Conservation (phyloP, 1,284 basidiomycete species). For the Rhodotorula sp. region DNA sequence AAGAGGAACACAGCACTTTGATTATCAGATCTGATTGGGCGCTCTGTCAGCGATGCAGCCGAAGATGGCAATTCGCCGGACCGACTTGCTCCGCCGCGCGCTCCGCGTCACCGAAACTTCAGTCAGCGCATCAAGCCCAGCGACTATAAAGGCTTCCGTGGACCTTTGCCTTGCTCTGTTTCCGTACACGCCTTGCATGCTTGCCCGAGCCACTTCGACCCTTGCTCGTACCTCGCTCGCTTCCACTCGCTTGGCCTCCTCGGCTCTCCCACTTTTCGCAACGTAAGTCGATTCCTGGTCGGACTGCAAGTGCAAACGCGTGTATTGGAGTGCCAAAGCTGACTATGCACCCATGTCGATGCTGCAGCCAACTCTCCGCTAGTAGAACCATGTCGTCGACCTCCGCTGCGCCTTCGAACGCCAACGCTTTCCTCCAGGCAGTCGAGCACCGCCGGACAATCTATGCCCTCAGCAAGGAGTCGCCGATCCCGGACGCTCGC, state of each 20-base stretch:
- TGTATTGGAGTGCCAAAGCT: neutral
- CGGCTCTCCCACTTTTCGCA: neutral
- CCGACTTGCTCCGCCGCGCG: too few species aligned
- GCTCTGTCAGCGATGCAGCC: too few species aligned
- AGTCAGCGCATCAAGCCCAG: too few species aligned
- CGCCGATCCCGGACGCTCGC: constrained; percentile 49
- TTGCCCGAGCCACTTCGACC: neutral
- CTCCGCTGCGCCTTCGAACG: constrained; percentile 3
- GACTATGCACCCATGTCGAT: neutral
- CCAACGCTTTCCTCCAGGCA: constrained; percentile 18
- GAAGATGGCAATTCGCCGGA: too few species aligned
- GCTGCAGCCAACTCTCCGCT: neutral
- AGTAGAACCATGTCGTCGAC: neutral
- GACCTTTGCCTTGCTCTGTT: too few species aligned
- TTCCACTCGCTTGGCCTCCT: neutral
- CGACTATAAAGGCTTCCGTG: too few species aligned
- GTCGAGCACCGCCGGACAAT: constrained; percentile 50
- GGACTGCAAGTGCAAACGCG: neutral
- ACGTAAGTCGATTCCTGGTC: too few species aligned
- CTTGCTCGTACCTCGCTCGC: neutral
- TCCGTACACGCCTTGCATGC: too few species aligned
- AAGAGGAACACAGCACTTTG: too few species aligned
- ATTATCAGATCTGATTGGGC: too few species aligned
- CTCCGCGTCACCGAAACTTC: too few species aligned
- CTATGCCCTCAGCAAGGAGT: constrained; percentile 51